Conservation (phyloP, 1,284 basidiomycete species). For the Hypsizygus ulmarius region DNA sequence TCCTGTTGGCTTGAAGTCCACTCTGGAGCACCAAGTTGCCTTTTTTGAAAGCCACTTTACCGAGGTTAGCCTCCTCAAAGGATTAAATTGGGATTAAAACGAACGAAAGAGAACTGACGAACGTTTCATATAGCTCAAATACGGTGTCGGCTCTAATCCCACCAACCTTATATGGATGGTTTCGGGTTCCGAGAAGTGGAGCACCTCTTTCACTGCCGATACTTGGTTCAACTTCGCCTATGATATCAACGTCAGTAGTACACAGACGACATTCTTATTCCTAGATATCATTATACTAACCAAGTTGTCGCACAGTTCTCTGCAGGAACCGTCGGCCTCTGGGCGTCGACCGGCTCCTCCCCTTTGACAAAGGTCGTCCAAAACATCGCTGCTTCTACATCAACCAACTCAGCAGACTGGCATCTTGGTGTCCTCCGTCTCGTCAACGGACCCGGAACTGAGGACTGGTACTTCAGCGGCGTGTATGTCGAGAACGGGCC, state of each 20-base stretch:
- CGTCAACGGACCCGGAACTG: slow-evolving; percentile 42
- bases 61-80: slow-evolving; percentile 36
- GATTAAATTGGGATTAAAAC: background rate
- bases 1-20: slow-evolving; percentile 31
- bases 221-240: slow-evolving; percentile 68
- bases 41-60: slow-evolving; percentile 72
- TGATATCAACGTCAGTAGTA: slow-evolving; percentile 52
- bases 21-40: slow-evolving; percentile 54
- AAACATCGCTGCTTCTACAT: slow-evolving; percentile 48
- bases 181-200: slow-evolving; percentile 46
- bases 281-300: background rate
- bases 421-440: slow-evolving; percentile 63
- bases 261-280: background rate
- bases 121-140: slow-evolving; percentile 44
- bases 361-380: slow-evolving; percentile 50
- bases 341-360: slow-evolving; percentile 50
- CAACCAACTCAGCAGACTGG: slow-evolving; percentile 62
- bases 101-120: slow-evolving; percentile 2
- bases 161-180: slow-evolving; percentile 56
- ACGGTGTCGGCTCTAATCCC: slow-evolving; percentile 49
- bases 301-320: slow-evolving; percentile 40
- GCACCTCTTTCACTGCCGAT: slow-evolving; percentile 48
- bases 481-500: slow-evolving; percentile 58
- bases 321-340: slow-evolving; percentile 53
- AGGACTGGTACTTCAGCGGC: slow-evolving; percentile 61